Evolutionary conservation across 768 basidiomycete species (phyloP).

Genomic region (Lentinula guzmanii): DNA sequence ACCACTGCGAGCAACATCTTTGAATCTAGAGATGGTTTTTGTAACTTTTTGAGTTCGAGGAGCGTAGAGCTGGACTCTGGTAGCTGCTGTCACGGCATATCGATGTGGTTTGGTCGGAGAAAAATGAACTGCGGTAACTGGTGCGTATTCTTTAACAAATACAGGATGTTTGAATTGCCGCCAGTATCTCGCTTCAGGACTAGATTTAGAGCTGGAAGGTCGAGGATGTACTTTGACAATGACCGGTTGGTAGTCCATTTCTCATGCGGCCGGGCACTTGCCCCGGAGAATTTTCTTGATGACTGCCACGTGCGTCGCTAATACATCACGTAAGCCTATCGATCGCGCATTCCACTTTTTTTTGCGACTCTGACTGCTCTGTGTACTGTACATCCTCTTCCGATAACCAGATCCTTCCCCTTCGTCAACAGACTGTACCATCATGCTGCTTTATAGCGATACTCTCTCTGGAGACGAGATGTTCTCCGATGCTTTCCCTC

Average conservation of each 20-base stretch:
- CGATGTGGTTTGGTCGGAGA: conserved; percentile 81
- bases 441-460: conserved; percentile 75
- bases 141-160: conserved; percentile 96
- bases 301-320: background rate
- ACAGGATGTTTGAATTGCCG: conserved; percentile 84
- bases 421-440: conserved; percentile 12
- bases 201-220: conserved; percentile 50
- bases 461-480: conserved; percentile 82
- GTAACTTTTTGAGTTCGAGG: conserved; percentile 94
- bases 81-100: conserved; percentile 94
- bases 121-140: conserved; percentile 93
- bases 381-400: conserved; percentile 8
- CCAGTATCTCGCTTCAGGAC: conserved; percentile 79
- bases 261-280: background rate
- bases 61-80: conserved; percentile 91
- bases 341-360: conserved; percentile 19
- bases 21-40: conserved; percentile 95
- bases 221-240: conserved; percentile 57
- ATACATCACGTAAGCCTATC: conserved; percentile 10
- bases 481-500: conserved; percentile 87
- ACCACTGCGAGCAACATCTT: conserved; percentile 89
- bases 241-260: conserved; percentile 79
- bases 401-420: conserved; percentile 13
- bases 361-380: conserved; percentile 7
- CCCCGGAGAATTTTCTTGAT: background rate